These are phyloP conservation scores for Rhizopus delemar DNA, from an alignment of 371 early-diverging fungal genomes.

Conservation along the genomic window DNA sequence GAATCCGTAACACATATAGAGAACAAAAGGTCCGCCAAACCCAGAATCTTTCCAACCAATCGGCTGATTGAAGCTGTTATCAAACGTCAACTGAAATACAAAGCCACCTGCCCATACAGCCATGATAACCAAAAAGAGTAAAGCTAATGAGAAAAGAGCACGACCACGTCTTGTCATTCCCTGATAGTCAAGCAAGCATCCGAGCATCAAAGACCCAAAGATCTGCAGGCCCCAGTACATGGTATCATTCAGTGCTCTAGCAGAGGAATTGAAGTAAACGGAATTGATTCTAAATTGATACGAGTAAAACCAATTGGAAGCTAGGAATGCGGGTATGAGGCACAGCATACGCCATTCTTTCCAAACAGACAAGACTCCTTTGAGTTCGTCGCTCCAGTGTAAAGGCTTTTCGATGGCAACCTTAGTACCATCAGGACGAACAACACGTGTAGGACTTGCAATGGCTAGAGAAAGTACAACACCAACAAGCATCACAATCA, in stretches of 20 bases:
- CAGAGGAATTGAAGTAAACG: constrained; percentile 58
- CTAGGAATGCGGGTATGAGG: constrained; percentile 66
- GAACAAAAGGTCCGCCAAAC: constrained; percentile 61
- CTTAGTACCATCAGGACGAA: constrained; percentile 63
- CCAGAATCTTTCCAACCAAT: constrained; percentile 28
- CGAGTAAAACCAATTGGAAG: constrained; percentile 78
- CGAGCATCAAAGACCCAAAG: constrained; percentile 56
- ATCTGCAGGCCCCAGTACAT: constrained; percentile 77
- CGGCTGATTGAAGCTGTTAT: constrained; percentile 26
- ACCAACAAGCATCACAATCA: constrained; percentile 67
- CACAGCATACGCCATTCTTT: constrained; percentile 63
- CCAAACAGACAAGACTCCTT: constrained; percentile 65
- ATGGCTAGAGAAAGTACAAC: constrained; percentile 52
- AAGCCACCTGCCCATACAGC: constrained; percentile 68
- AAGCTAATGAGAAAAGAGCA: constrained; percentile 52
- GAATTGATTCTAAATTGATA: constrained; percentile 61
- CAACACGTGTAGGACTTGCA: constrained; percentile 60
- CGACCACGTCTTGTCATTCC: constrained; percentile 50
- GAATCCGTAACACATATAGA: constrained; percentile 69
- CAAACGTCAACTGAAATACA: constrained; percentile 57
- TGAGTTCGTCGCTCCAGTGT: constrained; percentile 56
- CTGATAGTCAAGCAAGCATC: constrained; percentile 56
- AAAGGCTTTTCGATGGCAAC: constrained; percentile 57
- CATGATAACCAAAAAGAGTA: constrained; percentile 51
- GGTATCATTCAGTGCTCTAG: constrained; percentile 67